Evolutionary conservation across 208 protist species (phyloP), one percentile per base, ranked within the genome.

Genomic region (Acanthamoeba castellanii): DNA sequence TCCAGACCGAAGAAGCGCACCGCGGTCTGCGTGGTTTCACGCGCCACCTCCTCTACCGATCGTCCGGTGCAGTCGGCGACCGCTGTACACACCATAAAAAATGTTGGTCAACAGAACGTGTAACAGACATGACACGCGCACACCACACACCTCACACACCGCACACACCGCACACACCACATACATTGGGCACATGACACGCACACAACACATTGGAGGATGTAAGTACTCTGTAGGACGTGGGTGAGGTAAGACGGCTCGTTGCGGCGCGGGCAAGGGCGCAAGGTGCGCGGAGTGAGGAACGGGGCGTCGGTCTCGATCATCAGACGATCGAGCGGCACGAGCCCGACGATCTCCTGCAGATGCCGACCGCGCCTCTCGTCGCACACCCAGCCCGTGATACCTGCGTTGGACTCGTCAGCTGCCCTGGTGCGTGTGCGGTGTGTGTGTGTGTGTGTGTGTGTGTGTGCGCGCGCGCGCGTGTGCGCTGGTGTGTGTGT

Each of bases 241-340:
- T 57, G 76, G 11, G 76, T 47, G n/a, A 84, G 76, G 76, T 84
- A 84, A 37, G 76, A 47, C 3, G 76, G 76, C 45, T 84, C 76
- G n/a, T 84, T 84, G 20, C 76, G 34, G 20, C 76, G 76, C 25
- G 76, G 76, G 47, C 76, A 84, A 2, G 76, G 76, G 25, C 47
- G 34, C 76, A 84, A 13, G 4, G 76, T 84, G 45, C 76, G 76
- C 42, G 76, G 76, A 6, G 76, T 84, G 6, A 93, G 37, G 88
- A 81, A 93, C 66, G 88, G 88, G 5, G 88, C 88, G 32, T 93
- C 88, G 11, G 88, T 93, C 27, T 93, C 88, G 66, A 93, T 93
- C 88, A 93, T 93, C 18, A 93, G 88, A 22, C 45, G n/a, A 25
- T 93, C 66, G 27, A 81, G 88, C 37, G 88, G 88, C 14, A 93